Conservation (phyloP, 768 basidiomycete genomes). For the Boletellus ananiceps region DNA sequence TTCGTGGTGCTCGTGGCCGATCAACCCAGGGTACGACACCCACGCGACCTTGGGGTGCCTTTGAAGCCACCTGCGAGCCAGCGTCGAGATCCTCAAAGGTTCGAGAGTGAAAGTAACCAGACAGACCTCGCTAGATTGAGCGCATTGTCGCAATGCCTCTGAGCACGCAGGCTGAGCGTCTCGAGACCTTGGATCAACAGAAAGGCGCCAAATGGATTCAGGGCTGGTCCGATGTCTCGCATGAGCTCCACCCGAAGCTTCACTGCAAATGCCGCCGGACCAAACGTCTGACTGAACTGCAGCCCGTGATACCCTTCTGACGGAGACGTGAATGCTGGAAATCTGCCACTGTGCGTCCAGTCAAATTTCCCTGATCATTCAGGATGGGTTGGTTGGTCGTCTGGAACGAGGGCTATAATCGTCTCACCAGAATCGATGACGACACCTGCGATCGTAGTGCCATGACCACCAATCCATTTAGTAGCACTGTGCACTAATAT, state of each 20-base stretch:
- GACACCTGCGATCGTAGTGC: conserved; percentile 75
- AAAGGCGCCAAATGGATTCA: conserved; percentile 74
- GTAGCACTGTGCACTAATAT: conserved; percentile 63
- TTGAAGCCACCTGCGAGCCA: conserved; percentile 9
- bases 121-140: conserved; percentile 55
- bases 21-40: conserved; percentile 16
- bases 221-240: conserved; percentile 59
- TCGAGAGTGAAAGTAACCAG: no score
- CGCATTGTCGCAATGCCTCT: conserved; percentile 69
- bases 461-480: conserved; percentile 83
- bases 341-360: conserved; percentile 62
- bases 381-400: neutral
- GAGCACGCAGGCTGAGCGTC: conserved; percentile 65
- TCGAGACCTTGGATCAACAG: conserved; percentile 76
- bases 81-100: neutral
- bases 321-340: conserved; percentile 72
- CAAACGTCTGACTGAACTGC: conserved; percentile 62
- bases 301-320: conserved; percentile 75
- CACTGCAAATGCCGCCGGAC: conserved; percentile 56
- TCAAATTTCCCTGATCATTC: conserved; percentile 47
- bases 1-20: conserved; percentile 8
- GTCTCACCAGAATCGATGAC: conserved; percentile 60
- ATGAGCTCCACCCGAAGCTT: conserved; percentile 61
- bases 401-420: no score
- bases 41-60: conserved; percentile 11